phyloP scores from a whole-genome alignment of 805 yeast species.

The Ogataea salicorniae region DNA sequence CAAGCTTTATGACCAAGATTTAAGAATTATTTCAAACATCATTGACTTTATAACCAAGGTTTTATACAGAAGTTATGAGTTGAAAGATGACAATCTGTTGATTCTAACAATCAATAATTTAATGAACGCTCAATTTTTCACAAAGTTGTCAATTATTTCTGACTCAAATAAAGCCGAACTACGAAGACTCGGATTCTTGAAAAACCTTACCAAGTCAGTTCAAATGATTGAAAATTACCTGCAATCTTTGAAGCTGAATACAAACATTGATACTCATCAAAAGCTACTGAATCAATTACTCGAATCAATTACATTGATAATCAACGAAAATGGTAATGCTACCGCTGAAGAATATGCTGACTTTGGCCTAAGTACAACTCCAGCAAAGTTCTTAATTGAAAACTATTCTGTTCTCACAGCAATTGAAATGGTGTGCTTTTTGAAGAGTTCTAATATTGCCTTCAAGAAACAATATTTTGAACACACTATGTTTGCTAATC shows the following conservation, averaged over 20 bases:
- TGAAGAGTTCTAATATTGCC: constrained; percentile 51
- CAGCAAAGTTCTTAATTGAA: constrained; percentile 36
- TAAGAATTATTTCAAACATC: constrained; percentile 38
- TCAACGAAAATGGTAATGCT: constrained; percentile 38
- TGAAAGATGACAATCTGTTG: constrained; percentile 34
- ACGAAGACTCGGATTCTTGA: constrained; percentile 10
- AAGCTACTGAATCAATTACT: constrained; percentile 37
- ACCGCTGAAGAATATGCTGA: constrained; percentile 39
- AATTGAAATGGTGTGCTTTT: constrained; percentile 49
- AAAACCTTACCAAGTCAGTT: constrained; percentile 23
- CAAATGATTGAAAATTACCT: constrained; percentile 34
- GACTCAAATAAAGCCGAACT: constrained; percentile 28
- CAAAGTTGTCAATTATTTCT: constrained; percentile 36
- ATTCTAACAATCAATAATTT: constrained; percentile 42
- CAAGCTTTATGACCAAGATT: constrained; percentile 39
- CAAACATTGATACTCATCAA: constrained; percentile 35
- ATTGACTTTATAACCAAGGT: constrained; percentile 43
- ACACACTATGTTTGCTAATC: constrained; percentile 57
- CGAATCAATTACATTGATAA: constrained; percentile 32
- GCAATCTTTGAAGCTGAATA: constrained; percentile 32
- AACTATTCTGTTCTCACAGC: constrained; percentile 47
- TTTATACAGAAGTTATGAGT: constrained; percentile 37
- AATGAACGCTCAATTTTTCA: constrained; percentile 42
- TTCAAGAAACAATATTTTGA: constrained; percentile 61
- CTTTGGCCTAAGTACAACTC: constrained; percentile 44